These are phyloP conservation scores for Epichloe scottii DNA, from an alignment of 2,329 filamentous ascomycete genomes.

Conservation along the genomic window DNA sequence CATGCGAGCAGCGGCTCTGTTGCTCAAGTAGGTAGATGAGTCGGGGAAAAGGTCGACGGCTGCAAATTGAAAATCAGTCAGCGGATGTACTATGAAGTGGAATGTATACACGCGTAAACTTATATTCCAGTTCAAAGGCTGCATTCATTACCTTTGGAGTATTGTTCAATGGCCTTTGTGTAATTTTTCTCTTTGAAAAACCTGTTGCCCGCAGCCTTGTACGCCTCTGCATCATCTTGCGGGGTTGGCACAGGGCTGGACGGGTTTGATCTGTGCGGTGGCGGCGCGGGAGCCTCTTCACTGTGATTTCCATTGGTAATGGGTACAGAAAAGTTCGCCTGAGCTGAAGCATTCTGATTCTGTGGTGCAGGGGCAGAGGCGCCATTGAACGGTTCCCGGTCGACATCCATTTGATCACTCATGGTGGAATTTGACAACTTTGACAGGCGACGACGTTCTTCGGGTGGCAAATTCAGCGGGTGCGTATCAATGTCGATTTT, in stretches of 20 bases:
- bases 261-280: conserved; percentile 56
- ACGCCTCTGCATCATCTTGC: conserved; percentile 72
- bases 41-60: conserved; percentile 79
- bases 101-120: not conserved
- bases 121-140: not conserved
- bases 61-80: conserved; percentile 22
- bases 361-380: conserved; percentile 39
- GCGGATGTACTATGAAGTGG: not conserved
- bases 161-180: conserved; percentile 75
- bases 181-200: conserved; percentile 95
- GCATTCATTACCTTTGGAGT: conserved; percentile 66
- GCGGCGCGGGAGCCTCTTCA: conserved; percentile 48
- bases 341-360: conserved; percentile 22
- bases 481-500: conserved; percentile 61
- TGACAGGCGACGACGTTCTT: conserved; percentile 70
- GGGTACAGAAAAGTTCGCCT: conserved; percentile 37
- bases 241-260: conserved; percentile 42
- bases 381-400: conserved; percentile 47
- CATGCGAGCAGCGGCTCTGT: conserved; percentile 91
- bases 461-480: conserved; percentile 79
- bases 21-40: conserved; percentile 83
- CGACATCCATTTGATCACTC: conserved; percentile 65
- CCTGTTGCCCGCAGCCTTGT: conserved; percentile 88
- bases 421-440: conserved; percentile 46
- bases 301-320: conserved; percentile 35